Conservation (phyloP, 768 basidiomycete genomes). For the Cantharellus cinnabarinus region DNA sequence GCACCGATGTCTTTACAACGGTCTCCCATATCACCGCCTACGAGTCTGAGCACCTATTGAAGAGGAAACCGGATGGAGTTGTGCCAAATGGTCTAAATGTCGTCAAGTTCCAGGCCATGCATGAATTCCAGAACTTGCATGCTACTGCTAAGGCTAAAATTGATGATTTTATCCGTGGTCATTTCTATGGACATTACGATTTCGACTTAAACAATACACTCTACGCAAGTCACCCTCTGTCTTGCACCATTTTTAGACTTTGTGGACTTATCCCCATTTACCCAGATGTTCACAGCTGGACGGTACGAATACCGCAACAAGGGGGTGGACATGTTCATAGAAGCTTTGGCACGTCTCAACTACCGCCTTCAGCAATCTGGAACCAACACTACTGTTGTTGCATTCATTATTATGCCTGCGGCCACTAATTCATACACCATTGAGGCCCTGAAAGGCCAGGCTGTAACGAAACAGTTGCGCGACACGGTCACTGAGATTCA, state of each 20-base stretch:
- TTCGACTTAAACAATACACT: slow-evolving; percentile 87
- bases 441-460: slow-evolving; percentile 92
- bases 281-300: slow-evolving; percentile 94
- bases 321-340: slow-evolving; percentile 99
- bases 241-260: background rate
- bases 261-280: slow-evolving; percentile 11
- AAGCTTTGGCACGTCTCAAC: slow-evolving; percentile 70
- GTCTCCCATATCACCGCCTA: slow-evolving; percentile 97
- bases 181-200: slow-evolving; percentile 95
- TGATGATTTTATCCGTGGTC: slow-evolving; percentile 90
- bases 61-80: slow-evolving; percentile 93
- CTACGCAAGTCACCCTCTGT: slow-evolving; percentile 31
- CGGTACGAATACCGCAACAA: slow-evolving; percentile 99
- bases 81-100: slow-evolving; percentile 96
- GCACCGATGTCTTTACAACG: slow-evolving; percentile 96
- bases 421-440: slow-evolving; percentile 91
- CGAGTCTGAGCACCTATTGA: slow-evolving; percentile 87
- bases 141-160: slow-evolving; percentile 90
- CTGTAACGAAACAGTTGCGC: slow-evolving; percentile 87
- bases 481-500: slow-evolving; percentile 95
- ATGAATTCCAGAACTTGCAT: slow-evolving; percentile 96
- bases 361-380: slow-evolving; percentile 37
- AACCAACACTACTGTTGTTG: slow-evolving; percentile 72
- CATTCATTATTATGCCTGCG: slow-evolving; percentile 98
- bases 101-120: slow-evolving; percentile 97